phyloP scores from a whole-genome alignment of 306 rosid genomes.

The Vigna angularis region DNA sequence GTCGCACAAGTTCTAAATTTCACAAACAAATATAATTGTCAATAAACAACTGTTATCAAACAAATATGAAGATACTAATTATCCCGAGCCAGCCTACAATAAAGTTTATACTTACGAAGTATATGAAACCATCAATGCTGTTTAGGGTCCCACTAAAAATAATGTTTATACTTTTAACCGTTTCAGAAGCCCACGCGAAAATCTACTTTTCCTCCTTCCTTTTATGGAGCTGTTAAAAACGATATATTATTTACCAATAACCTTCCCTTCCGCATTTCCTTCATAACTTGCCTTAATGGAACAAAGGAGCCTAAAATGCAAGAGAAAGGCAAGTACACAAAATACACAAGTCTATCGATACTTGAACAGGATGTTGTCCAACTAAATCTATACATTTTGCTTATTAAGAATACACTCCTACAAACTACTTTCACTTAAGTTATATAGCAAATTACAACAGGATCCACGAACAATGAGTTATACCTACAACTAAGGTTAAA shows the following conservation, averaged over 20 bases:
- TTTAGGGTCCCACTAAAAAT: too few relatives aligned
- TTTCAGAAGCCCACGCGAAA: neutral
- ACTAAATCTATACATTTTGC: conserved; percentile 40
- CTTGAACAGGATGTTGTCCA: conserved; percentile 10
- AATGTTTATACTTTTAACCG: too few relatives aligned
- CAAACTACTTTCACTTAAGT: conserved; percentile 31
- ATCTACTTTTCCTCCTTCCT: neutral
- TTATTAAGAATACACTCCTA: conserved; percentile 30
- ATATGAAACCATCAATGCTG: too few relatives aligned
- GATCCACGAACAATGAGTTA: conserved; percentile 41
- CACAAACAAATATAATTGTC: neutral
- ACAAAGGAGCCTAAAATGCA: neutral
- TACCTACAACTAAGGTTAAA: conserved; percentile 41
- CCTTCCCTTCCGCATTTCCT: neutral
- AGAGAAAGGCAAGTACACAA: conserved; percentile 2
- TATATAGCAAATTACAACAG: conserved; percentile 28
- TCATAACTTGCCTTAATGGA: neutral
- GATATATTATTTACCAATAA: neutral
- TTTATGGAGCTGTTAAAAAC: neutral
- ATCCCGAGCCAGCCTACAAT: too few relatives aligned
- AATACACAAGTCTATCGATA: neutral
- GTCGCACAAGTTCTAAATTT: neutral
- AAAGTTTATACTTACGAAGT: too few relatives aligned
- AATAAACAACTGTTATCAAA: neutral
- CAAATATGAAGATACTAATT: too few relatives aligned